Conservation (phyloP, 768 basidiomycete genomes). For the Tricholoma terreum region DNA sequence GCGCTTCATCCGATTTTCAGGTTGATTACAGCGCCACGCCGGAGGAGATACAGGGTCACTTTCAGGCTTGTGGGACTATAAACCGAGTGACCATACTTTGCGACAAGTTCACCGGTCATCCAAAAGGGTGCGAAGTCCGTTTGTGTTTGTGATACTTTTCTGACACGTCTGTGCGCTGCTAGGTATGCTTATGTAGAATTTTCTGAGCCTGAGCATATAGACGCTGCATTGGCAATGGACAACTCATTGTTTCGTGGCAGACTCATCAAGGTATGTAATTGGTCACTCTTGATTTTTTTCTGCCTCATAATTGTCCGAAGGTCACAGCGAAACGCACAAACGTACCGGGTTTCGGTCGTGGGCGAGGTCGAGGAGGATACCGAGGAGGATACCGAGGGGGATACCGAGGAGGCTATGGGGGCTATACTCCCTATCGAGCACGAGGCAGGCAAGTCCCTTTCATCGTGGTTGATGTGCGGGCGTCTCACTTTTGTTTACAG, state of each 20-base stretch:
- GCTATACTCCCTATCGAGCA: constrained; percentile 62
- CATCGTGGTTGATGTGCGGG: background rate
- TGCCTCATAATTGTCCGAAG: constrained; percentile 36
- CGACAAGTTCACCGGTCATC: constrained; percentile 99
- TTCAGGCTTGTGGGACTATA: constrained; percentile 96
- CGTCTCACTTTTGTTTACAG: constrained; percentile 9
- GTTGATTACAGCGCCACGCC: constrained; percentile 97
- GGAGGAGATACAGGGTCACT: constrained; percentile 96
- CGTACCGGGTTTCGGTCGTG: constrained; percentile 86
- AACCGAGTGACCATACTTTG: constrained; percentile 99
- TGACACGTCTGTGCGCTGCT: constrained; percentile 2
- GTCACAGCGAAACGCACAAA: constrained; percentile 97
- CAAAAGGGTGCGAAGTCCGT: constrained; percentile 73
- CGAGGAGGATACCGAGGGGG: constrained; percentile 57
- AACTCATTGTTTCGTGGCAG: constrained; percentile 95
- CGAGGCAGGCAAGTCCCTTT: constrained; percentile 65
- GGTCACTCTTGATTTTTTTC: background rate
- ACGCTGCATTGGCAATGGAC: constrained; percentile 89
- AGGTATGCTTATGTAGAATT: constrained; percentile 99
- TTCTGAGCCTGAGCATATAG: constrained; percentile 87
- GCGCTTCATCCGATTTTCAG: constrained; percentile 37
- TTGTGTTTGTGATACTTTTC: constrained; percentile 3
- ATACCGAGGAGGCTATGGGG: constrained; percentile 42
- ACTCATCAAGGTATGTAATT: constrained; percentile 70
- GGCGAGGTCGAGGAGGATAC: constrained; percentile 63